phyloP scores from a whole-genome alignment of 345 rosid genomes.

The Rhizophora apiculata region DNA sequence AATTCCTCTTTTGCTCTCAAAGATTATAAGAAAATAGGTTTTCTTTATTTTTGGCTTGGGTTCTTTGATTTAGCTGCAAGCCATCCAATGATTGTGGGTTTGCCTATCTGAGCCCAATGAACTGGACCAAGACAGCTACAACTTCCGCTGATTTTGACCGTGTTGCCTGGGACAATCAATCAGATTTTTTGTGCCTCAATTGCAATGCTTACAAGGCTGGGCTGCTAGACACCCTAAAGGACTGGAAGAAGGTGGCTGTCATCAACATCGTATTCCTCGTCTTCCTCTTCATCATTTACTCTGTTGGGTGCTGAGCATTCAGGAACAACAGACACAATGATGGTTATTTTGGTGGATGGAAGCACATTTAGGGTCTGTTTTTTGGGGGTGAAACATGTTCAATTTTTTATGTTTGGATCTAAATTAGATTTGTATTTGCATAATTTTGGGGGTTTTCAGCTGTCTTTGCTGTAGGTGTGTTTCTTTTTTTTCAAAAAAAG shows the following conservation, averaged over 20 bases:
- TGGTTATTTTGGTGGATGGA: conserved; percentile 21
- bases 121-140: conserved; percentile 41
- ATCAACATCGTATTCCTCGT: conserved; percentile 67
- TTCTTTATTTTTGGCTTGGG: no score
- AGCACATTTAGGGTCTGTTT: conserved; percentile 5
- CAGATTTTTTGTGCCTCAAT: conserved; percentile 49
- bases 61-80: conserved; percentile 44
- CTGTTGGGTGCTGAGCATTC: conserved; percentile 82
- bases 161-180: conserved; percentile 39
- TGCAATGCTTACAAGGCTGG: conserved; percentile 92
- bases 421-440: no score
- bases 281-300: conserved; percentile 60
- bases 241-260: conserved; percentile 74
- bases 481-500: no score
- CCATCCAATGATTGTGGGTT: conserved; percentile 71
- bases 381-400: no score
- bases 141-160: conserved; percentile 53
- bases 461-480: no score
- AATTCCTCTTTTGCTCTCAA: background rate
- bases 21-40: no score
- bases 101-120: conserved; percentile 48
- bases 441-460: no score
- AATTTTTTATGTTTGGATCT: no score
- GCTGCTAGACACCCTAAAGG: conserved; percentile 65
- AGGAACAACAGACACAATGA: conserved; percentile 66